A percentile compares a stretch with the other conserved stretches of the same genome.
Conservation (phyloP, 495 filamentous ascomycete species). For the Penicillium roqueforti region DNA sequence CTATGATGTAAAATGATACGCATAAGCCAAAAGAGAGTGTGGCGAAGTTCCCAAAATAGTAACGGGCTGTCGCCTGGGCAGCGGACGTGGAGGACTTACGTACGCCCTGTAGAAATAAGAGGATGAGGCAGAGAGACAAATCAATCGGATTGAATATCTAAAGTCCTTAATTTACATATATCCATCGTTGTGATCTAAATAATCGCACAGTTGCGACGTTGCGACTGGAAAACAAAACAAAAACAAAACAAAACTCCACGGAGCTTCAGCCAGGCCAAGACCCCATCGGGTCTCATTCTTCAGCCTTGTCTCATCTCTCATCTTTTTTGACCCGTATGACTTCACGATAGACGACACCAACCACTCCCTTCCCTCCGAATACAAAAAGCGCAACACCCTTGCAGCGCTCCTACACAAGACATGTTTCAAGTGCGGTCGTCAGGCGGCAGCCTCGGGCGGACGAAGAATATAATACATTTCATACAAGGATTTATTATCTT, state of each 20-base stretch:
- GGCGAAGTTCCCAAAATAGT: conserved; percentile 29
- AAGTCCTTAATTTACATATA: conserved; percentile 6
- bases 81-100: conserved; percentile 2
- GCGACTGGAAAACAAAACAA: neutral
- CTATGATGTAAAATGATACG: neutral
- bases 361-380: conserved; percentile 9
- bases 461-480: conserved; percentile 48
- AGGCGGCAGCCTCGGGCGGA: conserved; percentile 38
- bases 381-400: conserved; percentile 22
- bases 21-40: conserved; percentile 13
- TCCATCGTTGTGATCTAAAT: neutral
- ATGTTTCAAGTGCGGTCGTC: conserved; percentile 36
- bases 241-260: conserved; percentile 3
- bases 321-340: neutral
- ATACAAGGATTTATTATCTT: conserved; percentile 64
- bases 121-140: neutral
- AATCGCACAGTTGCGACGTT: neutral
- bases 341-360: conserved; percentile 4
- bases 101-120: neutral
- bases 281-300: neutral
- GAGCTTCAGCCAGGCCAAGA: neutral
- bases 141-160: neutral
- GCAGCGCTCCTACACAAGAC: conserved; percentile 13
- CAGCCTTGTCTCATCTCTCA: conserved; percentile 2
- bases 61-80: conserved; percentile 31